These are phyloP conservation scores for Suhomyces kilbournensis DNA, from an alignment of 805 yeast genomes.

Conservation along the genomic window DNA sequence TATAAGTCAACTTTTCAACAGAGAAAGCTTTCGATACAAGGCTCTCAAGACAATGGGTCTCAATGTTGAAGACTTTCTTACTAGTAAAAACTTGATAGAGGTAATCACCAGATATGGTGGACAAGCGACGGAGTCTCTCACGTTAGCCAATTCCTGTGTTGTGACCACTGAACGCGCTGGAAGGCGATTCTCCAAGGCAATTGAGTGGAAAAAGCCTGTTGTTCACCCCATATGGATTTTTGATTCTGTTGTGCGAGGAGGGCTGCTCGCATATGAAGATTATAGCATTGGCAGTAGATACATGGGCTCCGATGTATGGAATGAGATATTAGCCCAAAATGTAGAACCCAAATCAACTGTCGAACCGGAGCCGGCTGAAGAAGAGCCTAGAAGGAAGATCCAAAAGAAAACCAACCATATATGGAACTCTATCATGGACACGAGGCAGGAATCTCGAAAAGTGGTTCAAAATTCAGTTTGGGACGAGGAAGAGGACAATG, in stretches of 20 bases:
- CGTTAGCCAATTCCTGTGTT: slow-evolving; percentile 41
- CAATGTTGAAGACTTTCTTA: slow-evolving; percentile 17
- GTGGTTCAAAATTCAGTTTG: slow-evolving; percentile 22
- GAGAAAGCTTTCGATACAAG: slow-evolving; percentile 22
- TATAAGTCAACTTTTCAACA: slow-evolving; percentile 12
- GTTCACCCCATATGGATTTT: slow-evolving; percentile 51
- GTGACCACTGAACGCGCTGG: slow-evolving; percentile 53
- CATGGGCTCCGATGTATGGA: slow-evolving; percentile 40
- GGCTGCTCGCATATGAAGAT: slow-evolving; percentile 38
- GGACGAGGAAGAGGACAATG: slow-evolving; percentile 18
- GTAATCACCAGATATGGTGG: slow-evolving; percentile 49
- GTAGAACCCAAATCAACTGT: background rate
- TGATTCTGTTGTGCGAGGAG: slow-evolving; percentile 45
- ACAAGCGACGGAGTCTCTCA: slow-evolving; percentile 47
- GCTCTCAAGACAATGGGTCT: slow-evolving; percentile 6
- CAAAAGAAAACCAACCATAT: slow-evolving; percentile 27
- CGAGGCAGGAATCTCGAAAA: slow-evolving; percentile 12
- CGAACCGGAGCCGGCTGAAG: slow-evolving; percentile 1
- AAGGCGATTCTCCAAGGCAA: slow-evolving; percentile 48
- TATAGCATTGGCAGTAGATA: slow-evolving; percentile 24
- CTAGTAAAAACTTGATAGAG: slow-evolving; percentile 28
- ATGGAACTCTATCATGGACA: slow-evolving; percentile 45
- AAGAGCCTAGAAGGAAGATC: slow-evolving; percentile 9
- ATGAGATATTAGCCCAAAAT: slow-evolving; percentile 11
- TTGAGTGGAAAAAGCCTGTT: slow-evolving; percentile 51